Evolutionary conservation across 2,329 filamentous ascomycete genomes (phyloP).

Genomic region (Pseudocercospora macadamiae): DNA sequence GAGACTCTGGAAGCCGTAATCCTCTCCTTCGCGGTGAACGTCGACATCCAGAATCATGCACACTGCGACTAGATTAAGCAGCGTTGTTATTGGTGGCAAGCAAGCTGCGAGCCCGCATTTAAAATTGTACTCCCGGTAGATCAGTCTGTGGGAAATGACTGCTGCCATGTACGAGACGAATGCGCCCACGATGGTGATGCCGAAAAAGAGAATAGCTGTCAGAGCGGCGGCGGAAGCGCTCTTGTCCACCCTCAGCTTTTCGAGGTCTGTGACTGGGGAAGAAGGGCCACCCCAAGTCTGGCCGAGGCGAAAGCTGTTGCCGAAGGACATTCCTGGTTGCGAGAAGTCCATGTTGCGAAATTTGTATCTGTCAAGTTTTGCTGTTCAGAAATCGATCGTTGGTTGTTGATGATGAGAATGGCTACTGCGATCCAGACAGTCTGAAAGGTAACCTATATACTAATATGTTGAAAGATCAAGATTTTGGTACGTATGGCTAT

Average conservation of each 20-base stretch:
- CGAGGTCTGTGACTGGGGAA: neutral
- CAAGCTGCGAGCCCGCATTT: neutral
- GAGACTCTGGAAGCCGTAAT: neutral
- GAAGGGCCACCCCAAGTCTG: neutral
- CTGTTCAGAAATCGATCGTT: too few relatives aligned
- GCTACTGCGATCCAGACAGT: too few relatives aligned
- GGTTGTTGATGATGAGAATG: neutral
- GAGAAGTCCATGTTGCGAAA: neutral
- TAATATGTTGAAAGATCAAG: too few relatives aligned
- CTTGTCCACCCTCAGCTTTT: neutral
- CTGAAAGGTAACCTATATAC: too few relatives aligned
- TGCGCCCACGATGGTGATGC: neutral
- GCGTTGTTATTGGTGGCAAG: neutral
- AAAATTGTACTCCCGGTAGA: neutral
- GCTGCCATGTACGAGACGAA: neutral
- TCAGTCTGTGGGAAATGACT: neutral
- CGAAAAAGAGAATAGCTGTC: conserved; percentile 2
- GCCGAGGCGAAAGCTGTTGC: conserved; percentile 1
- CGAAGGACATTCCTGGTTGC: neutral
- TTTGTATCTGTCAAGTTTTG: too few relatives aligned
- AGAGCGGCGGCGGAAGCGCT: neutral
- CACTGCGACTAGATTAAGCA: neutral
- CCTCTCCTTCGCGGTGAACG: neutral
- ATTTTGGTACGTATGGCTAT: too few relatives aligned
- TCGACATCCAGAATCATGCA: neutral